Base-by-base conservation (phyloP, 2,329 filamentous ascomycete species). In the Pseudopithomyces maydicus region DNA sequence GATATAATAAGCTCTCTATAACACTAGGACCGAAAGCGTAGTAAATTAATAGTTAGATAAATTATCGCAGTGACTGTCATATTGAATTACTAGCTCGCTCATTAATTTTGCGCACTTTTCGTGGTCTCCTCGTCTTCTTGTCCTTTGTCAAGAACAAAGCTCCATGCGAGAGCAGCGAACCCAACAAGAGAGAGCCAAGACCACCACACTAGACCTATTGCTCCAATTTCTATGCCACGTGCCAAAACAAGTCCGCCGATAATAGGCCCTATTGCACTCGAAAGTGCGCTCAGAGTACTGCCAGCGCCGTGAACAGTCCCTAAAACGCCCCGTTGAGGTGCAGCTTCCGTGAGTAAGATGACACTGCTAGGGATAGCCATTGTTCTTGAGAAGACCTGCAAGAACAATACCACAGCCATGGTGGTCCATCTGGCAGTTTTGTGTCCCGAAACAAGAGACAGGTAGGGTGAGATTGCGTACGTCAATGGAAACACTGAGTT, bases 291-390 rank as follows among this genome's bases (percentile, higher is more conserved):
- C 1, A 83, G 78, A 52, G 81, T 87, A 72, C 87, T 85, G 0
- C 81, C 83, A 5, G 85, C 74, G 0, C 84, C 84, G 61, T 86
- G 83, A 1, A 86, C 74, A 0, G 82, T 85, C 0, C 83, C 83
- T 2, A 86, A 68, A 1, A 85, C 77, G 23, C 69, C 77, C 0
- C 79, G 77, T 61, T 82, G 77, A 0, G 85, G 83, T 14, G 81
- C 81, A 52, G 79, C 81, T 57, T 88, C 87, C 55, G 88, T 88
- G 14, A 88, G 77, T 0, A 88, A 70, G 11, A 88, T 86, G 0
- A 84, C 81, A 1, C 79, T 81, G 0, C 81, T 81, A 0, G 86
- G 86, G 0, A 88, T 72, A 0, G 84, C 81, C 65, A 80, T 81
- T 0, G 79, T 81, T 6, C 79, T 71, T 7, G 75, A 79, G 22